Percentiles rank a stretch among this genome's conserved stretches.
Evolutionary conservation across 106 monocot species (phyloP).

Genomic region (Dendrobium nobile): DNA sequence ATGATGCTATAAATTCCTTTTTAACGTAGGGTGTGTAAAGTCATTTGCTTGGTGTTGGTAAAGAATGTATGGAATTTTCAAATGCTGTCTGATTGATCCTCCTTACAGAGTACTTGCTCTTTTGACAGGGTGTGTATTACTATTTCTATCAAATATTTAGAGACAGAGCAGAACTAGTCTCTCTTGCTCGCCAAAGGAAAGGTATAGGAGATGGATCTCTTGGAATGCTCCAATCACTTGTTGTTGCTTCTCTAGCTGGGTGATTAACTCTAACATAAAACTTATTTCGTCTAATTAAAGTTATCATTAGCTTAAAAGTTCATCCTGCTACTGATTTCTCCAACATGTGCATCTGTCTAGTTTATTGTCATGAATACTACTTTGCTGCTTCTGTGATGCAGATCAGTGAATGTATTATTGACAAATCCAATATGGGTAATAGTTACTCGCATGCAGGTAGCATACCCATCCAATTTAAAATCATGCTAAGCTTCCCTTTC

Average conservation of each 20-base stretch:
- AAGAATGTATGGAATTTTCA: neutral
- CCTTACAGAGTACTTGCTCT: neutral
- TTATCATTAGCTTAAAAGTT: neutral
- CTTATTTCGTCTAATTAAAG: slow-evolving; percentile 2
- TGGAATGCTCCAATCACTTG: slow-evolving; percentile 78
- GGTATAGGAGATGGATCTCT: slow-evolving; percentile 91
- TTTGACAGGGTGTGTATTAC: slow-evolving; percentile 89
- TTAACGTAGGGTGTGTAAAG: neutral
- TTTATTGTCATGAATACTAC: neutral
- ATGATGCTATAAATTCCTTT: no score
- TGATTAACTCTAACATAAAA: slow-evolving; percentile 20
- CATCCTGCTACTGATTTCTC: neutral
- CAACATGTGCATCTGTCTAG: neutral
- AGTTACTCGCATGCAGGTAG: slow-evolving; percentile 94
- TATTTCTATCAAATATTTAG: slow-evolving; percentile 98
- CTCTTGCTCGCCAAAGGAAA: slow-evolving; percentile 51
- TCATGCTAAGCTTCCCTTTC: neutral
- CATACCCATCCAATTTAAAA: neutral
- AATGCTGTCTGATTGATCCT: slow-evolving; percentile 4
- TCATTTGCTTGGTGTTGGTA: neutral
- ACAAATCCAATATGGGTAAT: slow-evolving; percentile 97
- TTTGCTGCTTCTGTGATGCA: slow-evolving; percentile 25
- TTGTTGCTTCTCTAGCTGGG: slow-evolving; percentile 84
- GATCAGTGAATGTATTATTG: slow-evolving; percentile 91
- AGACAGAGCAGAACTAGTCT: slow-evolving; percentile 63